These are phyloP conservation scores for Huntiella abstrusa DNA, from an alignment of 2,329 filamentous ascomycete species.

Conservation along the genomic window DNA sequence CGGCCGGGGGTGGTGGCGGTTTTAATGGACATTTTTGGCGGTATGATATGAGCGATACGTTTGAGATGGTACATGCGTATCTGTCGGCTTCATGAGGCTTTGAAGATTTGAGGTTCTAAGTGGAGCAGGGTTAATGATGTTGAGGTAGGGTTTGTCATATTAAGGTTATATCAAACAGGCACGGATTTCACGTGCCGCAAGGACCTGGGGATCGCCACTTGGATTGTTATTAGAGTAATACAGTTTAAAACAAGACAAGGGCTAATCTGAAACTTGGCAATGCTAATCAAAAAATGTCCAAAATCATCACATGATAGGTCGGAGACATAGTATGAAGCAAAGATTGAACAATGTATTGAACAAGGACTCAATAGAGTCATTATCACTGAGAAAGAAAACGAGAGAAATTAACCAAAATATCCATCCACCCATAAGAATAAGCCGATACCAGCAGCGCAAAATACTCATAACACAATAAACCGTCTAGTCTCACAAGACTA, in stretches of 20 bases:
- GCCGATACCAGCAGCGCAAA: neutral
- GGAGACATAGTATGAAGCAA: neutral
- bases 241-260: neutral
- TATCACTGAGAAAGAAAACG: neutral
- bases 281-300: too few species aligned
- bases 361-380: neutral
- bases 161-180: neutral
- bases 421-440: too few species aligned
- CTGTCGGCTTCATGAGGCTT: neutral
- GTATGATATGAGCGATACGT: neutral
- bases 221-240: neutral
- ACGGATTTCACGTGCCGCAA: neutral
- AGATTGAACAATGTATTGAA: neutral
- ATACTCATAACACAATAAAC: neutral
- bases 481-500: too few species aligned
- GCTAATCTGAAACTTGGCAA: neutral
- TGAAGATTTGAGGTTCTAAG: neutral
- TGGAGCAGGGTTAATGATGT: neutral
- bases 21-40: conserved; percentile 5
- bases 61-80: neutral
- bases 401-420: neutral
- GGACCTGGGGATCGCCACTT: neutral
- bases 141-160: neutral
- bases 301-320: too few species aligned
- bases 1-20: neutral